A percentile compares a stretch with the other conserved stretches of the same genome.
Evolutionary conservation across 768 basidiomycete genomes (phyloP).

Genomic region (Suillus hirtellus): DNA sequence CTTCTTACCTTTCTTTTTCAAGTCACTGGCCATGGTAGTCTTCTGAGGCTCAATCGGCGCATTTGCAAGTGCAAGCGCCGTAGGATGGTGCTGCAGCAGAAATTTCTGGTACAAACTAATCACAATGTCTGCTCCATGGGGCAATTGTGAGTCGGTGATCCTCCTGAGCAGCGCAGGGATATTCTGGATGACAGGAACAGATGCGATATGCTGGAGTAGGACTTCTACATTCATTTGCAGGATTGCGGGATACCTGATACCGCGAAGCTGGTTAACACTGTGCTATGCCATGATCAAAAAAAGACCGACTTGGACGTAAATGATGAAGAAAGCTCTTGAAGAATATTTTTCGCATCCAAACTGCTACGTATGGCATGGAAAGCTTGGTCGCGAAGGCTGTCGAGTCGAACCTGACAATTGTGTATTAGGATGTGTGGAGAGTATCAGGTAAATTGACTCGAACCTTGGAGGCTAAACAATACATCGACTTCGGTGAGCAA

Average conservation of each 20-base stretch:
- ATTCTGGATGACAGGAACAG: conserved; percentile 14
- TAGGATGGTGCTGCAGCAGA: conserved; percentile 11
- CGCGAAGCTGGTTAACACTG: not conserved
- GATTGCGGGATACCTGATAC: conserved; percentile 14
- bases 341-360: conserved; percentile 25
- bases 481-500: conserved; percentile 48
- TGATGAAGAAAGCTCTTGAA: conserved; percentile 24
- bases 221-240: conserved; percentile 28
- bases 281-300: not conserved
- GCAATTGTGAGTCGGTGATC: conserved; percentile 19
- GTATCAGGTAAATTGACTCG: not conserved
- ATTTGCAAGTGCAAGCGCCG: not conserved
- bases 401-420: conserved; percentile 22
- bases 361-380: conserved; percentile 19
- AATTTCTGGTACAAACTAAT: conserved; percentile 23
- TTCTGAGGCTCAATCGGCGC: not conserved
- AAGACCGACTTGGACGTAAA: conserved; percentile 19
- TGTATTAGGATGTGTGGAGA: not conserved
- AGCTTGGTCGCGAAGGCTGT: conserved; percentile 20
- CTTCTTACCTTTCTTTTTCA: too few species aligned
- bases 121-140: conserved; percentile 26
- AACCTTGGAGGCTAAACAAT: conserved; percentile 40
- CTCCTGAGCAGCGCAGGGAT: conserved; percentile 18
- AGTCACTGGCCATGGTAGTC: too few species aligned
- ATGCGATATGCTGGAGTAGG: conserved; percentile 20